Percentiles rank a stretch among this genome's conserved stretches.
Evolutionary conservation across 257 asterid species (phyloP).

Genomic region (Avicennia marina): DNA sequence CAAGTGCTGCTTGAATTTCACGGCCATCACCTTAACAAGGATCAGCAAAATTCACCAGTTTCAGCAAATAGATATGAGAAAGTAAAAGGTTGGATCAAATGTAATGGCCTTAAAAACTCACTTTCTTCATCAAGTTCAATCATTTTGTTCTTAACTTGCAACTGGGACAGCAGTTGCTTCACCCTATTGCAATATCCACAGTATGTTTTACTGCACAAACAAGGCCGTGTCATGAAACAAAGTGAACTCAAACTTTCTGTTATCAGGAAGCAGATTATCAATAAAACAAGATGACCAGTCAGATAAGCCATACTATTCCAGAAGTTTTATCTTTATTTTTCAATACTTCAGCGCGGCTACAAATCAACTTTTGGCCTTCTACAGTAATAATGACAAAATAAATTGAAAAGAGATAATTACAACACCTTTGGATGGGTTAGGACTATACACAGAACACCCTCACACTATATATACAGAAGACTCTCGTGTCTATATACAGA

Average conservation of each 20-base stretch:
- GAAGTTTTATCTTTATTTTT: background rate
- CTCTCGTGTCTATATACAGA: no score
- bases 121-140: conserved; percentile 75
- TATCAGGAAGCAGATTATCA: background rate
- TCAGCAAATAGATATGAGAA: background rate
- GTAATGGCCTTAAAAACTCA: conserved; percentile 26
- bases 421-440: no score
- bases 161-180: conserved; percentile 60
- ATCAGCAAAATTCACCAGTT: background rate
- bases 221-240: background rate
- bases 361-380: no score
- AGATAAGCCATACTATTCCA: background rate
- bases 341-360: no score
- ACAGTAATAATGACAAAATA: no score
- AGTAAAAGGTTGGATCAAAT: background rate
- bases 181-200: conserved; percentile 66
- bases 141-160: conserved; percentile 50
- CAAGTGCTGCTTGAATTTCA: conserved; percentile 61
- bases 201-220: conserved; percentile 54
- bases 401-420: no score
- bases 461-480: no score
- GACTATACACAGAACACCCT: no score
- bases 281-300: background rate
- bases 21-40: conserved; percentile 55
- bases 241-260: background rate